Evolutionary conservation across 352 stramenopile species (phyloP).

Genomic region (Globisporangium nunn): DNA sequence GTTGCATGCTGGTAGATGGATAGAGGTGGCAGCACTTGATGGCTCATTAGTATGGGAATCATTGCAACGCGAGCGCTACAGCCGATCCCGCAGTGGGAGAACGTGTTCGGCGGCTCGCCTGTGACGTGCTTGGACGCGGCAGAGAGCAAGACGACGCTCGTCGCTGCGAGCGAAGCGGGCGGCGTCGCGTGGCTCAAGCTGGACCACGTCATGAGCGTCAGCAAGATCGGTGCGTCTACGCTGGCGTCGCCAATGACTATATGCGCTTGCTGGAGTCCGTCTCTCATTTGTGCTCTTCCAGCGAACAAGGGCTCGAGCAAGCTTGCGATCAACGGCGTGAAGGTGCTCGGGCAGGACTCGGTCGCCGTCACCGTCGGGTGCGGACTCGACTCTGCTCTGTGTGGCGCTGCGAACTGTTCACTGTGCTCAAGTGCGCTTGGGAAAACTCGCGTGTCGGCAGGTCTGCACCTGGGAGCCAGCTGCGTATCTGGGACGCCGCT

Average conservation of each 20-base stretch:
- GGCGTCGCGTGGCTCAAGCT: constrained; percentile 64
- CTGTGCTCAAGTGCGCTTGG: not conserved
- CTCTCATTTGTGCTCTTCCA: constrained; percentile 11
- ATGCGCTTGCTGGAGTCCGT: not conserved
- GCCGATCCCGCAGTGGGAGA: constrained; percentile 52
- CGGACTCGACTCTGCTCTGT: constrained; percentile 1
- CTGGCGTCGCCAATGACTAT: not conserved
- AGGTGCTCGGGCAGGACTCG: constrained; percentile 60
- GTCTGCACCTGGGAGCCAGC: constrained; percentile 42
- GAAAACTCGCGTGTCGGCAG: constrained; percentile 11
- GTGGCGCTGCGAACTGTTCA: not conserved
- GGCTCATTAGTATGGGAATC: no score
- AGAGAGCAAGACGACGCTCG: constrained; percentile 34
- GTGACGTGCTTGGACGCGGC: constrained; percentile 58
- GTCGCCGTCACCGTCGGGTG: constrained; percentile 69
- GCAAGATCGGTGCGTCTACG: constrained; percentile 36
- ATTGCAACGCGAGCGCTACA: constrained; percentile 5
- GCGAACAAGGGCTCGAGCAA: constrained; percentile 44
- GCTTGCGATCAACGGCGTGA: constrained; percentile 55
- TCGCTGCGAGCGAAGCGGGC: constrained; percentile 44
- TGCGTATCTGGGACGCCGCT: constrained; percentile 71
- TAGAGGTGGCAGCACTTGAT: no score
- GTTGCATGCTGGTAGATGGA: no score
- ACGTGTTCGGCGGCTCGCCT: constrained; percentile 30
- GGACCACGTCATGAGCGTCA: constrained; percentile 35